Conservation (phyloP, 1,139 yeast genomes). For the Petasospora fabianii region DNA sequence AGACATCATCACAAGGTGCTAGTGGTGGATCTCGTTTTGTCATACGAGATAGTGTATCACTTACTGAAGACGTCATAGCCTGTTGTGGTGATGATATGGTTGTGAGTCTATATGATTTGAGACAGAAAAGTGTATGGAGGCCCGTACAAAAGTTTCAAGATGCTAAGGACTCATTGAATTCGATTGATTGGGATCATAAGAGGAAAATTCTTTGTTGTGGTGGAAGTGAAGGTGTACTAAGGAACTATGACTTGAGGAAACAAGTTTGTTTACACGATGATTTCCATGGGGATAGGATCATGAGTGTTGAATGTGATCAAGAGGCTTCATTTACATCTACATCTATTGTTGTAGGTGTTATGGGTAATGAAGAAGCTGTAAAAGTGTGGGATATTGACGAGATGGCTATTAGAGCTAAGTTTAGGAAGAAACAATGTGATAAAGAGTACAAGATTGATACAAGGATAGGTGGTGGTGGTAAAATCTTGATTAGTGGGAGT, state of each 20-base stretch:
- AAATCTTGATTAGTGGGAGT: constrained; percentile 10
- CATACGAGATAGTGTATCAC: constrained; percentile 5
- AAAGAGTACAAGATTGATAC: constrained; percentile 14
- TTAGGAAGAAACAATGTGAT: constrained; percentile 4
- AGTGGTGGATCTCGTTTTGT: no score
- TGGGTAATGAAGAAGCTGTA: constrained; percentile 4
- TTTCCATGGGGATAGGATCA: constrained; percentile 12
- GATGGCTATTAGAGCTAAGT: not conserved
- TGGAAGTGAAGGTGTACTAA: constrained; percentile 23
- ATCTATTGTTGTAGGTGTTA: constrained; percentile 6
- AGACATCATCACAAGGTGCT: no score
- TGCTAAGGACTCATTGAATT: constrained; percentile 19
- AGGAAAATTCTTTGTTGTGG: constrained; percentile 12
- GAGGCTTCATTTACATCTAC: not conserved
- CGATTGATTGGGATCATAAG: constrained; percentile 5
- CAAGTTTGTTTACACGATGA: constrained; percentile 17
- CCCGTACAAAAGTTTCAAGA: constrained; percentile 22
- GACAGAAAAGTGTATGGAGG: constrained; percentile 16
- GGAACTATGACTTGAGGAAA: constrained; percentile 21
- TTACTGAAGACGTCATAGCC: constrained; percentile 17
- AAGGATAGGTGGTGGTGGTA: not conserved
- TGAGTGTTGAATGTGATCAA: constrained; percentile 7
- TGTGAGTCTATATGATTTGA: constrained; percentile 20
- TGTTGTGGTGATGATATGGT: constrained; percentile 22
- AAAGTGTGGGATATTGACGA: not conserved